These are phyloP conservation scores for Macroventuria anomochaeta DNA, from an alignment of 2,329 filamentous ascomycete species.

Conservation along the genomic window DNA sequence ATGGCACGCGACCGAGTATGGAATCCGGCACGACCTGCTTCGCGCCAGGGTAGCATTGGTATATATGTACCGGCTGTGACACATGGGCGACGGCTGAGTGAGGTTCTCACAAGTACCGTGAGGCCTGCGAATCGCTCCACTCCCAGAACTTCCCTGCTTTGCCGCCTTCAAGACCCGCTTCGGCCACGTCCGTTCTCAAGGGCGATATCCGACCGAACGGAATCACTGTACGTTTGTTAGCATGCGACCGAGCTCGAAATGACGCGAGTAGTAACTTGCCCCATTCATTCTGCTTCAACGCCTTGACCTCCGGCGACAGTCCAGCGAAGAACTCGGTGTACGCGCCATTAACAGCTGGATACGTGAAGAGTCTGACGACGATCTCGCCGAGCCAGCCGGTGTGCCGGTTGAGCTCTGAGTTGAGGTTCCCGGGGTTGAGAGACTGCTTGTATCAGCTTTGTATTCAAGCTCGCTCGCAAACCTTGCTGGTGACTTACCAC, in stretches of 20 bases:
- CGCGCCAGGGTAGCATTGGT: no score
- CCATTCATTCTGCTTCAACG: slow-evolving; percentile 42
- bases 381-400: neutral
- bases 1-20: no score
- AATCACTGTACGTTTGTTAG: slow-evolving; percentile 41
- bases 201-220: slow-evolving; percentile 54
- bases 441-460: no score
- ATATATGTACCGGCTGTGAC: no score
- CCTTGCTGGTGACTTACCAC: slow-evolving; percentile 11
- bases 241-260: neutral
- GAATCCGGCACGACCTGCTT: no score
- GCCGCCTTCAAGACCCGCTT: no score
- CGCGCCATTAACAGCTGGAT: slow-evolving; percentile 30
- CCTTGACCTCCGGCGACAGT: slow-evolving; percentile 23
- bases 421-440: slow-evolving; percentile 48
- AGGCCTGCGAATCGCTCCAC: no score
- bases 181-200: no score
- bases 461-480: no score
- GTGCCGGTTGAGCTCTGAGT: slow-evolving; percentile 45
- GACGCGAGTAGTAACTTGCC: neutral
- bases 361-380: slow-evolving; percentile 3
- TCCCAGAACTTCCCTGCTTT: no score
- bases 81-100: no score
- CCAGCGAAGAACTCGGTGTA: slow-evolving; percentile 38
- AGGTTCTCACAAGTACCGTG: no score